These are phyloP conservation scores for Aegilops speltoides DNA, from an alignment of 176 grass and related monocot genomes.

Conservation along the genomic window DNA sequence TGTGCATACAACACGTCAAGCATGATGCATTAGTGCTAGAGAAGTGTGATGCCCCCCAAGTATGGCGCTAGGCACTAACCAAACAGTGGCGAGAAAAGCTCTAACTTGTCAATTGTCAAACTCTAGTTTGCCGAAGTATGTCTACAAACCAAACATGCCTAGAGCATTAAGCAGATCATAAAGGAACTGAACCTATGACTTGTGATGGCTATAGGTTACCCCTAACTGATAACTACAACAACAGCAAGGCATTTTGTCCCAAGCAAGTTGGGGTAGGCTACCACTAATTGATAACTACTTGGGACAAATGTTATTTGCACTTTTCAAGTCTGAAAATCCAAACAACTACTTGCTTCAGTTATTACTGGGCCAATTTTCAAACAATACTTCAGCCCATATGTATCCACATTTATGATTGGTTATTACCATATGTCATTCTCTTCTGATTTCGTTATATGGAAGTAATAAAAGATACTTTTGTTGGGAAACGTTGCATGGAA, in stretches of 20 bases:
- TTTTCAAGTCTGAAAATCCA: background rate
- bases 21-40: background rate
- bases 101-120: background rate
- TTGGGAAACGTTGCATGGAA: no score
- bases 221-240: background rate
- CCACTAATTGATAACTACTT: background rate
- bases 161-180: background rate
- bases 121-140: background rate
- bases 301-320: background rate
- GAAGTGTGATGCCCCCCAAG: background rate
- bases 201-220: background rate
- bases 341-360: background rate
- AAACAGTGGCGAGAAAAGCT: background rate
- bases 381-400: background rate
- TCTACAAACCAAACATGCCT: background rate
- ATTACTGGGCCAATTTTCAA: background rate
- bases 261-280: background rate
- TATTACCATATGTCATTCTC: background rate
- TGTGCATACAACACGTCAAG: background rate
- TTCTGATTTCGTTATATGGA: background rate
- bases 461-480: background rate
- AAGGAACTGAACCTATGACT: constrained; percentile 5
- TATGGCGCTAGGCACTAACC: background rate
- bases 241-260: no score
- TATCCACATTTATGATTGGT: background rate